Base-by-base conservation (phyloP, 345 rosid species). In the Hevea brasiliensis region DNA sequence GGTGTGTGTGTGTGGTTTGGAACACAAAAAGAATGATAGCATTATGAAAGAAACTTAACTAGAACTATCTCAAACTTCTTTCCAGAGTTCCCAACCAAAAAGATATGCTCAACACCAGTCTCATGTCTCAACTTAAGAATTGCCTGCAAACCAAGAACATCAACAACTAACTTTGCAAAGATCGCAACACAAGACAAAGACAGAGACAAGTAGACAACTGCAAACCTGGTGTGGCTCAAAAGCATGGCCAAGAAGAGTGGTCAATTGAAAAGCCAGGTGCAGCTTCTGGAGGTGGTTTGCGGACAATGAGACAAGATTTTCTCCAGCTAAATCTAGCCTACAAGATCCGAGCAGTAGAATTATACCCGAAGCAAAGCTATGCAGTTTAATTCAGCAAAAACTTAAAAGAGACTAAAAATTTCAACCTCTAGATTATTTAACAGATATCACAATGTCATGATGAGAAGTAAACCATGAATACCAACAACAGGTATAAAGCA, bases 221-320 rank as follows among this genome's bases (percentile, higher is more conserved):
- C 77, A 71, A 67, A 96, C 99, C 97, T 96, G 99, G 81, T 93
- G 98, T 71, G 98, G 99, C 84, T 82, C 88, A 86, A 93, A 96
- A 59, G 84, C 81, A 73, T 17, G 84, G 41, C 90, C 93, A 68
- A 47, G 74, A 75, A 98, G 95, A 69, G 90, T 86, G 65, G 89
- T 83, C 82, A 96, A 78, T 64, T 76, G 85, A 72, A 89, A 93
- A 7, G 92, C 87, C n/a, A 96, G 74, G 5, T 87, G 93, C 73
- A 96, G 79, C 87, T 91, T 96, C 80, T 96, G 97, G 45, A 96
- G 99, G 77, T 96, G 99, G 80, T 93, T 96, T 50, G 98, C 99
- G 44, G 93, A 83, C 76, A 93, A 81, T 50, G 97, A 85, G 64
- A 88, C 82, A 45, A 72, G 80, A 73, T 74, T 87, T 67, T 87